Percentiles rank a stretch among this genome's conserved stretches.
These are phyloP conservation scores for Penicillium sp. DNA, from an alignment of 2,329 filamentous ascomycete genomes.

Conservation along the genomic window DNA sequence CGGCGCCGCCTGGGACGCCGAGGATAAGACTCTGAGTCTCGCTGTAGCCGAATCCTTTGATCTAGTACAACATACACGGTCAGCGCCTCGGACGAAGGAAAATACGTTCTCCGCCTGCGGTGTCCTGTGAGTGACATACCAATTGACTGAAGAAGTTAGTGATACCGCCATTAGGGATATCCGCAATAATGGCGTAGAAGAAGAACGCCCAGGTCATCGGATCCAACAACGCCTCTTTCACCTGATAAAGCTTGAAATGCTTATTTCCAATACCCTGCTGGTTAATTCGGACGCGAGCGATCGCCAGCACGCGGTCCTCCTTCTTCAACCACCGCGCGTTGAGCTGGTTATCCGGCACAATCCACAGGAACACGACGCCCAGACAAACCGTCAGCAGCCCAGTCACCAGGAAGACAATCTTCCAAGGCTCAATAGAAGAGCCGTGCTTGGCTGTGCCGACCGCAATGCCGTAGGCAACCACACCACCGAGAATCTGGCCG, in stretches of 20 bases:
- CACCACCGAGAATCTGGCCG: constrained; percentile 64
- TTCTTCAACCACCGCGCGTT: constrained; percentile 65
- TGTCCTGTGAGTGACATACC: constrained; percentile 25
- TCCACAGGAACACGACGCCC: constrained; percentile 53
- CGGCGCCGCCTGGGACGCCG: constrained; percentile 65
- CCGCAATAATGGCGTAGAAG: constrained; percentile 57
- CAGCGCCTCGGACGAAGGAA: no score
- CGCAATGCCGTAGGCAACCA: constrained; percentile 66
- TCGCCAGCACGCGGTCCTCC: constrained; percentile 66
- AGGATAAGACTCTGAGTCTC: constrained; percentile 61
- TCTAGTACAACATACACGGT: constrained; percentile 32
- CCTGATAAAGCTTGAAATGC: constrained; percentile 68
- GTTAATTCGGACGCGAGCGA: constrained; percentile 73
- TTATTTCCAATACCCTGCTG: constrained; percentile 74
- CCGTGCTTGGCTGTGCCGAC: constrained; percentile 57
- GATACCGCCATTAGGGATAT: constrained; percentile 63
- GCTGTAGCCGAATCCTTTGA: constrained; percentile 66
- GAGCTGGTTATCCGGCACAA: constrained; percentile 62
- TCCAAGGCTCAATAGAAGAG: constrained; percentile 64
- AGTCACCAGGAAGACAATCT: constrained; percentile 61
- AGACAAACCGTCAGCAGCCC: constrained; percentile 55
- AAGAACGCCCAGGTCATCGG: constrained; percentile 64
- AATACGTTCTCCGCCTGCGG: no score
- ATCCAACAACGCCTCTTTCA: constrained; percentile 60
- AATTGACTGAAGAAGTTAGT: constrained; percentile 64